phyloP scores from a whole-genome alignment of 2,329 filamentous ascomycete species.

The Rhexocercosporidium sp. region DNA sequence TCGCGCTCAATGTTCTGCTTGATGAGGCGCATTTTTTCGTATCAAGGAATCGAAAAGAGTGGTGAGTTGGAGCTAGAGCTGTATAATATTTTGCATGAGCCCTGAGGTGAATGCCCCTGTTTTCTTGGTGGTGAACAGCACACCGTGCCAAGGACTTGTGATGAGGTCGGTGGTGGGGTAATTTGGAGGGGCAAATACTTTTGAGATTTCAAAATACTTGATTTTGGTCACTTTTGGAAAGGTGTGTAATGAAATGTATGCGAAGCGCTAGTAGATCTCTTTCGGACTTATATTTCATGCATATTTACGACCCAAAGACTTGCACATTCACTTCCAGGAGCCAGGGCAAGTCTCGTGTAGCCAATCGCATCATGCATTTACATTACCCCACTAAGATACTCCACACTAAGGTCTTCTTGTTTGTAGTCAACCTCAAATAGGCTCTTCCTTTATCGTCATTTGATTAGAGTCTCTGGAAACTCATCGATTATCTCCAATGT shows the following conservation, averaged over 20 bases:
- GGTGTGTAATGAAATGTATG: neutral
- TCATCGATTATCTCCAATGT: neutral
- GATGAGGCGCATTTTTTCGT: conserved; percentile 63
- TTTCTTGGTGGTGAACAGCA: neutral
- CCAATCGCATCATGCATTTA: neutral
- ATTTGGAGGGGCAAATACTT: conserved; percentile 7
- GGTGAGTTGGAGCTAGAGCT: neutral
- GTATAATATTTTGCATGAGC: neutral
- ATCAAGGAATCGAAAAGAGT: neutral
- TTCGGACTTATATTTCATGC: too few relatives aligned
- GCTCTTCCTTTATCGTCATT: neutral
- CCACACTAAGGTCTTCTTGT: neutral
- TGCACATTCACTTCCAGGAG: too few relatives aligned
- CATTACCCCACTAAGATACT: neutral
- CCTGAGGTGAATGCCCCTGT: neutral
- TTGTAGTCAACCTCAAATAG: neutral
- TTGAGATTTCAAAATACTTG: too few relatives aligned
- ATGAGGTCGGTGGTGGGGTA: conserved; percentile 9
- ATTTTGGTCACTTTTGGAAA: neutral
- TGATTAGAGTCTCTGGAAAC: neutral
- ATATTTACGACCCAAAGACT: too few relatives aligned
- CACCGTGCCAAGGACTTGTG: conserved; percentile 1
- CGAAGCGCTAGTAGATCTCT: too few relatives aligned
- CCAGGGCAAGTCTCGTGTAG: neutral
- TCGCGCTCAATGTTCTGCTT: conserved; percentile 70